Conservation (phyloP, 371 early-diverging fungal species). For the Zancudomyces culisetae region DNA sequence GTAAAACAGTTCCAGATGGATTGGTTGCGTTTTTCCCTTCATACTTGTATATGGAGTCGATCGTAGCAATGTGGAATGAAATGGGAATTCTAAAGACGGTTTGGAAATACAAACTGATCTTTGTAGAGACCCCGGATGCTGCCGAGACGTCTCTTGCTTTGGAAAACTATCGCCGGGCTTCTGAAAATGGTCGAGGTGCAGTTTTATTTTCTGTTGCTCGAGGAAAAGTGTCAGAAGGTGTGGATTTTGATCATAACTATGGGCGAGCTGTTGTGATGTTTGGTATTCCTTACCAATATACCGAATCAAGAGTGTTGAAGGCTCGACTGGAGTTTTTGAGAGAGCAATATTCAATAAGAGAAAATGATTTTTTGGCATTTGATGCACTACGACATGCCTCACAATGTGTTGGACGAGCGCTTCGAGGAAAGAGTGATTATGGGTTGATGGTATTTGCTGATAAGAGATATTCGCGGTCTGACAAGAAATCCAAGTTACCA, state of each 20-base stretch:
- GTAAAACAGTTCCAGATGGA: constrained; percentile 94
- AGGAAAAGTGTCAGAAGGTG: constrained; percentile 98
- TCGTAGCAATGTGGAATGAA: constrained; percentile 97
- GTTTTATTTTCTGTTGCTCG: constrained; percentile 98
- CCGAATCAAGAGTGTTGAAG: constrained; percentile 89
- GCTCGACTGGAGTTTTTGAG: constrained; percentile 92
- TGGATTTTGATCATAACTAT: constrained; percentile 99
- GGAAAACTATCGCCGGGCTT: constrained; percentile 90
- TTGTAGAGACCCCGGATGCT: constrained; percentile 98
- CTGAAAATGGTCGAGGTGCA: constrained; percentile 98
- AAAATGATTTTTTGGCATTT: constrained; percentile 98
- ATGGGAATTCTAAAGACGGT: constrained; percentile 89
- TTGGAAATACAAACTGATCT: constrained; percentile 92
- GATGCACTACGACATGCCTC: constrained; percentile 99
- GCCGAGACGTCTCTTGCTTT: constrained; percentile 95
- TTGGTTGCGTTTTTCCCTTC: constrained; percentile 98
- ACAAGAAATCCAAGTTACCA: constrained; percentile 93
- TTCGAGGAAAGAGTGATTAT: constrained; percentile 97
- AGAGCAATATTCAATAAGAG: constrained; percentile 81
- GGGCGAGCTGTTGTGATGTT: constrained; percentile 97
- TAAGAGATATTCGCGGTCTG: constrained; percentile 85
- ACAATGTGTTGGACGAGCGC: constrained; percentile 96
- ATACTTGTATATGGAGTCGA: constrained; percentile 98
- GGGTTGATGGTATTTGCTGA: constrained; percentile 99
- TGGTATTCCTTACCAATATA: constrained; percentile 99